These are phyloP conservation scores for Plasmodium inui DNA, from an alignment of 169 alveolate genomes.

Conservation along the genomic window DNA sequence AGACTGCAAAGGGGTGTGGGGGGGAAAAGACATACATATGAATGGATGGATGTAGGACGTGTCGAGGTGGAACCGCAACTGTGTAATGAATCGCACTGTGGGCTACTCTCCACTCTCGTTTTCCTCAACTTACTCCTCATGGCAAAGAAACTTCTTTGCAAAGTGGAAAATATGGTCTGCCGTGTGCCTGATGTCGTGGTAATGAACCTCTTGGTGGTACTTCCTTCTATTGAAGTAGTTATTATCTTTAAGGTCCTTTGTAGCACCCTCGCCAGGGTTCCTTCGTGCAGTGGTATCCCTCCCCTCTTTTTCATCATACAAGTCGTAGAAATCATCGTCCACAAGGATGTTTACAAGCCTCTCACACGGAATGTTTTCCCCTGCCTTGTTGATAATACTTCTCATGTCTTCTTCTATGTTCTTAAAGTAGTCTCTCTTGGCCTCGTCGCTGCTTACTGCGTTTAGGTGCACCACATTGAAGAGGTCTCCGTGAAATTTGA, in stretches of 20 bases:
- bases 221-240: background rate
- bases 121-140: conserved; percentile 22
- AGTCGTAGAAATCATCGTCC: conserved; percentile 41
- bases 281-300: background rate
- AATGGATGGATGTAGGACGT: background rate
- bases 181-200: conserved; percentile 20
- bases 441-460: background rate
- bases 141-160: conserved; percentile 9
- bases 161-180: conserved; percentile 29
- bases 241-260: conserved; percentile 7
- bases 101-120: background rate
- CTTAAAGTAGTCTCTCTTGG: background rate
- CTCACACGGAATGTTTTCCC: background rate
- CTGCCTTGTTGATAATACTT: background rate
- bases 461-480: background rate
- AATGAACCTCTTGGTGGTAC: background rate
- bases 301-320: conserved; percentile 4
- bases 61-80: background rate
- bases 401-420: background rate
- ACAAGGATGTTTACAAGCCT: conserved; percentile 12
- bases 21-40: background rate
- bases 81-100: background rate
- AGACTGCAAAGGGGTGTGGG: background rate
- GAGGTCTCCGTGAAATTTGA: conserved; percentile 5
- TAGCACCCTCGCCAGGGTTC: too few relatives aligned